Evolutionary conservation across 2,329 filamentous ascomycete genomes (phyloP).

Genomic region (Sclerotinia minor): DNA sequence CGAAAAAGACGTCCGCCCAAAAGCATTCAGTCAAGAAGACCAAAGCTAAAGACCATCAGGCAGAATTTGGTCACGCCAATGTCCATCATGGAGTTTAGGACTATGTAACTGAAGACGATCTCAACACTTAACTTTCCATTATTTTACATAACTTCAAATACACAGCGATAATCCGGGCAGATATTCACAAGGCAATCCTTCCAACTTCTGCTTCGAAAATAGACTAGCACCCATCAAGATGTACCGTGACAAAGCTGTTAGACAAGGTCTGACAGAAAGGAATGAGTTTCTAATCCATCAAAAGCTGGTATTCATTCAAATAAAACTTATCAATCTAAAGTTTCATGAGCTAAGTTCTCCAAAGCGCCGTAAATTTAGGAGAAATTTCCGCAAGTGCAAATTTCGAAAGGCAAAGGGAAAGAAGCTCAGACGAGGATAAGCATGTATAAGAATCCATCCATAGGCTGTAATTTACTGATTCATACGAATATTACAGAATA

Average conservation of each 20-base stretch:
- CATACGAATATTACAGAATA: conserved; percentile 1
- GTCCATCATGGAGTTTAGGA: not conserved
- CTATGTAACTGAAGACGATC: not conserved
- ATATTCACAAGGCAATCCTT: not conserved
- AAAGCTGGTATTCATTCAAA: too few relatives aligned
- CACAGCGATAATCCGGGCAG: too few relatives aligned
- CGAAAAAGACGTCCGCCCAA: too few relatives aligned
- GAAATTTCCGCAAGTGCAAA: conserved; percentile 19
- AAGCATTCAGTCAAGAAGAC: too few relatives aligned
- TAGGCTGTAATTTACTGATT: not conserved
- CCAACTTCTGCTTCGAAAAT: not conserved
- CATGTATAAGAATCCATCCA: not conserved
- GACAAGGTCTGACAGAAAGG: not conserved
- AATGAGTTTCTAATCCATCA: not conserved
- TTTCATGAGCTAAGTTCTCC: not conserved
- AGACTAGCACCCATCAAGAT: not conserved
- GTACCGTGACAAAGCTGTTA: not conserved
- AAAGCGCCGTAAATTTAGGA: conserved; percentile 35
- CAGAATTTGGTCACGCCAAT: too few relatives aligned
- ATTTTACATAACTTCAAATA: too few relatives aligned
- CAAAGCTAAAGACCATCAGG: too few relatives aligned
- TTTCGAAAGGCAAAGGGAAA: conserved; percentile 21
- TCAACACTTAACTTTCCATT: not conserved
- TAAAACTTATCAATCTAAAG: too few relatives aligned
- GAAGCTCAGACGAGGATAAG: not conserved